These are phyloP conservation scores for Didymosphaeria variabile DNA, from an alignment of 2,329 filamentous ascomycete genomes.

Conservation along the genomic window DNA sequence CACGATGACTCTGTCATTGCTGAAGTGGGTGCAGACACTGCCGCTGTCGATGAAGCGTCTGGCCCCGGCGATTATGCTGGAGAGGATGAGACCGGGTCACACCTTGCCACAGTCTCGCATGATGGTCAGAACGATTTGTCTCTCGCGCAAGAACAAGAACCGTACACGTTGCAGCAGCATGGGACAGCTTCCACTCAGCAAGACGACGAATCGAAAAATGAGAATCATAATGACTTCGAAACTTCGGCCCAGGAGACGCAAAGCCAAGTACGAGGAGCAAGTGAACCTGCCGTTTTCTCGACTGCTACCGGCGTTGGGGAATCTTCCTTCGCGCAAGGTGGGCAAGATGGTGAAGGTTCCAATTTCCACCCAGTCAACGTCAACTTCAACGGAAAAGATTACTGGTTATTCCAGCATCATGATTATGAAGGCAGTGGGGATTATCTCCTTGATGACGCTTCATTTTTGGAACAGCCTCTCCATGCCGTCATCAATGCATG, in stretches of 20 bases:
- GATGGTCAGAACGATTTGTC: neutral
- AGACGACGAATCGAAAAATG: neutral
- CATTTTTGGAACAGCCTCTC: slow-evolving; percentile 48
- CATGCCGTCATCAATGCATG: slow-evolving; percentile 65
- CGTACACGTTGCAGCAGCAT: neutral
- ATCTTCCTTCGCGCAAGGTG: slow-evolving; percentile 19
- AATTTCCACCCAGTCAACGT: slow-evolving; percentile 36
- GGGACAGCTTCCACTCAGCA: neutral
- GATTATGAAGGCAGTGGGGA: slow-evolving; percentile 41
- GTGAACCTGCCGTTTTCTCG: slow-evolving; percentile 15
- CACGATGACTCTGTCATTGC: slow-evolving; percentile 13
- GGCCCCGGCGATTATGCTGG: neutral
- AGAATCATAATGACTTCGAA: neutral
- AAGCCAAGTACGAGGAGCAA: neutral
- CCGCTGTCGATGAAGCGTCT: neutral
- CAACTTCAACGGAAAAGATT: slow-evolving; percentile 39
- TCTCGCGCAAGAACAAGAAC: neutral
- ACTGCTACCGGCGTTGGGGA: slow-evolving; percentile 6
- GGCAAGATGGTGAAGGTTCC: slow-evolving; percentile 17
- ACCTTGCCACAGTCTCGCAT: neutral
- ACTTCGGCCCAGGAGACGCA: neutral
- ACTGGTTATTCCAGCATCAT: slow-evolving; percentile 44
- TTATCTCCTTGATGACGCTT: slow-evolving; percentile 39
- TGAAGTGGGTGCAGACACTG: slow-evolving; percentile 1
- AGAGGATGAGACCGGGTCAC: neutral